Evolutionary conservation across 331 rosid species (phyloP).

Genomic region (Cucumis variabilis): DNA sequence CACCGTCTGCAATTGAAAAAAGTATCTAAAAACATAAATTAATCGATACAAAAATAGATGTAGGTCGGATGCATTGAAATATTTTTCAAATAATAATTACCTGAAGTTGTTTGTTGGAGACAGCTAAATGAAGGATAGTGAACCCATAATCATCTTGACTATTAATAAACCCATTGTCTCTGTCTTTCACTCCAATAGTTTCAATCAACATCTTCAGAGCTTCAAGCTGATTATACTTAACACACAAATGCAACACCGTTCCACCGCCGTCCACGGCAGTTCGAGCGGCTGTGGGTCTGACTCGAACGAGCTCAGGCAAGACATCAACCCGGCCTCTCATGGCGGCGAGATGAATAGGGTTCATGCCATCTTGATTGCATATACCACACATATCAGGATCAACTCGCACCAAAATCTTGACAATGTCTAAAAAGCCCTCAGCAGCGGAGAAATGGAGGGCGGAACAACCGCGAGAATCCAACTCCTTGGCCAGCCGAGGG

Average conservation of each 20-base stretch:
- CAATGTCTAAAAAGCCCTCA: constrained; percentile 32
- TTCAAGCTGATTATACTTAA: constrained; percentile 37
- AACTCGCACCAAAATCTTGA: not conserved
- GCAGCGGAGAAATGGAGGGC: constrained; percentile 44
- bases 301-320: constrained; percentile 33
- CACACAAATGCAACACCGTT: constrained; percentile 42
- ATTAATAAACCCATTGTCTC: constrained; percentile 30
- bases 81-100: constrained; percentile 2
- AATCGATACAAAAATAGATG: too few species aligned
- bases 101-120: constrained; percentile 39
- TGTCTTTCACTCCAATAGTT: not conserved
- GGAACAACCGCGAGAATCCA: constrained; percentile 31
- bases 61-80: not conserved
- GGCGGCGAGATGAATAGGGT: constrained; percentile 38
- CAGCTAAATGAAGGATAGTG: constrained; percentile 35
- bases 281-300: constrained; percentile 33
- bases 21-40: too few species aligned
- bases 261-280: constrained; percentile 30
- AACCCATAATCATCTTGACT: constrained; percentile 38
- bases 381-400: constrained; percentile 30
- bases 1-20: constrained; percentile 6
- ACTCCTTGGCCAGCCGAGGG: constrained; percentile 41
- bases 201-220: constrained; percentile 31
- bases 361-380: constrained; percentile 29
- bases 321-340: constrained; percentile 37